A percentile compares a stretch with the other conserved stretches of the same genome.
Evolutionary conservation across 2,329 filamentous ascomycete species (phyloP).

Genomic region (Penicillium sp.): DNA sequence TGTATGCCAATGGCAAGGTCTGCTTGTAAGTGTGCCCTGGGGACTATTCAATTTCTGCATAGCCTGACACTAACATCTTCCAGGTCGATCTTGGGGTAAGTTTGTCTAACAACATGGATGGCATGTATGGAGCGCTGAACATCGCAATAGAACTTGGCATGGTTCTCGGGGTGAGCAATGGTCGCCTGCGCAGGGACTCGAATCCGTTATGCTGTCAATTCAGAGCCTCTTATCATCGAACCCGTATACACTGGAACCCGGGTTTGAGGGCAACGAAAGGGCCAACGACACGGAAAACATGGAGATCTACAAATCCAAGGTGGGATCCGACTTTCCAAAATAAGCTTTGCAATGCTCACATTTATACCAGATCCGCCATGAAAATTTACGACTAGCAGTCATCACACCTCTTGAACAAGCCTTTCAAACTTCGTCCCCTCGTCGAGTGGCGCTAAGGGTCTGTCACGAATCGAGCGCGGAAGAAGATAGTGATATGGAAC

Average conservation of each 20-base stretch:
- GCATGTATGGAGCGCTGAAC: slow-evolving; percentile 9
- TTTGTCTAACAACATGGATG: slow-evolving; percentile 8
- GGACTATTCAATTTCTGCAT: background rate
- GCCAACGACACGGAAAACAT: slow-evolving; percentile 70
- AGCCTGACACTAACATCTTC: slow-evolving; percentile 16
- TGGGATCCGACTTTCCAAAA: slow-evolving; percentile 34
- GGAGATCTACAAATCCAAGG: slow-evolving; percentile 75
- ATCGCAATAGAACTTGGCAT: slow-evolving; percentile 76
- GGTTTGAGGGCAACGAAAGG: slow-evolving; percentile 73
- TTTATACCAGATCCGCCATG: slow-evolving; percentile 73
- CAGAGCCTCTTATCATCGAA: slow-evolving; percentile 94
- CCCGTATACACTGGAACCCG: slow-evolving; percentile 94
- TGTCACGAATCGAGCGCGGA: slow-evolving; percentile 44
- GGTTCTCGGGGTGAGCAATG: slow-evolving; percentile 89
- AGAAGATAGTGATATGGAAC: background rate
- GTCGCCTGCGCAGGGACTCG: slow-evolving; percentile 92
- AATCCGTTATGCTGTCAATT: slow-evolving; percentile 91
- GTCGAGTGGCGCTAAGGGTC: slow-evolving; percentile 9
- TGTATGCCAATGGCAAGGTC: slow-evolving; percentile 87
- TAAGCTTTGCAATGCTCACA: background rate
- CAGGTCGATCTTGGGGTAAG: slow-evolving; percentile 81
- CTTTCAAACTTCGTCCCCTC: slow-evolving; percentile 40
- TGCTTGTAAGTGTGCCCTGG: slow-evolving; percentile 66
- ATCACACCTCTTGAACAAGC: slow-evolving; percentile 81
- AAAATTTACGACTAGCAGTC: slow-evolving; percentile 80